These are phyloP conservation scores for Wickerhamomyces bovis DNA, from an alignment of 805 yeast species.

Conservation along the genomic window DNA sequence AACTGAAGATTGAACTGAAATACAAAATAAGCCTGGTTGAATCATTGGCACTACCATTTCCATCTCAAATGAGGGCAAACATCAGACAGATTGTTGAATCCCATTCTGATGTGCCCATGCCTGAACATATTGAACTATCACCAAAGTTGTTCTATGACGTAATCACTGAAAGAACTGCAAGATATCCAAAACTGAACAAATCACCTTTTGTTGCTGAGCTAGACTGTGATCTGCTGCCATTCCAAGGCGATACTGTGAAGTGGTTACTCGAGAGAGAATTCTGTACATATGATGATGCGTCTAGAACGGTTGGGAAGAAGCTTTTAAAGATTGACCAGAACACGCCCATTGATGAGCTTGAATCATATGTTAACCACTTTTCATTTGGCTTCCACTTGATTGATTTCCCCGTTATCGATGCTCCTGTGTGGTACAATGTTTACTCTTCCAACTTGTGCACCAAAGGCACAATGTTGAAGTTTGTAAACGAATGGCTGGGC, in stretches of 20 bases:
- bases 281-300: constrained; percentile 27
- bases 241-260: constrained; percentile 47
- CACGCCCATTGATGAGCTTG: constrained; percentile 15
- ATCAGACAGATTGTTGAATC: constrained; percentile 3
- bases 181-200: constrained; percentile 8
- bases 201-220: constrained; percentile 34
- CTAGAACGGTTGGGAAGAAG: constrained; percentile 19
- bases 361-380: constrained; percentile 30
- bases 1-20: not conserved
- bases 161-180: constrained; percentile 40
- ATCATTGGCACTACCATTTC: constrained; percentile 6
- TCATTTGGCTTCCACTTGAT: constrained; percentile 50
- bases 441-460: constrained; percentile 44
- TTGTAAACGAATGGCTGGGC: constrained; percentile 22
- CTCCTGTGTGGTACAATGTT: constrained; percentile 39
- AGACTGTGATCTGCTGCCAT: constrained; percentile 37
- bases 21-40: constrained; percentile 9
- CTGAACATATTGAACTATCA: constrained; percentile 8
- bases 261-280: constrained; percentile 56
- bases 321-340: constrained; percentile 18
- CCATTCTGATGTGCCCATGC: not conserved
- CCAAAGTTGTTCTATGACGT: constrained; percentile 42
- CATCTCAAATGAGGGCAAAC: not conserved
- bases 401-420: not conserved
- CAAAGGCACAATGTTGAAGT: constrained; percentile 25